Evolutionary conservation across 163 green algal species (phyloP).

Genomic region (Chloromonas sp.): DNA sequence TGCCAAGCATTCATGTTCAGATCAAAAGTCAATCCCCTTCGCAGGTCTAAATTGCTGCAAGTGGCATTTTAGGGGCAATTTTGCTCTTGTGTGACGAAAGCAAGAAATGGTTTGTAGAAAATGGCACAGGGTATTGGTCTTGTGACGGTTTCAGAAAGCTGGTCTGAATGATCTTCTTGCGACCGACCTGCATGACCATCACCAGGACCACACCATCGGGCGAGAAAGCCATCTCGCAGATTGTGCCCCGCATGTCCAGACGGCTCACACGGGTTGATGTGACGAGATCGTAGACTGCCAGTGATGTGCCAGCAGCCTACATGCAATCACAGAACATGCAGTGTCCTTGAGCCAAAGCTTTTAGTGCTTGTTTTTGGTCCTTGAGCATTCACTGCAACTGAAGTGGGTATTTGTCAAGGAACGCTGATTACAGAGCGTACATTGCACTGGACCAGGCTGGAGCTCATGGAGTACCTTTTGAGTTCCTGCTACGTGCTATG

Average conservation of each 20-base stretch:
- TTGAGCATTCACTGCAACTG: too few relatives aligned
- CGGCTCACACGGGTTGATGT: neutral
- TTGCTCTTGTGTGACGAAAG: too few relatives aligned
- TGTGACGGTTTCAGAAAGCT: too few relatives aligned
- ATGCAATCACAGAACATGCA: neutral
- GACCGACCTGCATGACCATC: neutral
- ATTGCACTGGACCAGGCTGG: neutral
- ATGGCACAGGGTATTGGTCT: too few relatives aligned
- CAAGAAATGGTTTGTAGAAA: too few relatives aligned
- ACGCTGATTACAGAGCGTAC: neutral
- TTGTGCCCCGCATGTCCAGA: neutral
- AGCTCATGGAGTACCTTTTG: neutral
- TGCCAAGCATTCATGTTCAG: too few relatives aligned
- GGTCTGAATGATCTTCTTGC: too few relatives aligned
- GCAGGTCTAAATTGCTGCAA: too few relatives aligned
- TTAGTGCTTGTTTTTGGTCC: too few relatives aligned
- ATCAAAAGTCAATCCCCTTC: too few relatives aligned
- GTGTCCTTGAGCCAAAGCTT: neutral
- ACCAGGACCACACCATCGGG: neutral
- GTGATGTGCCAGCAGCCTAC: neutral
- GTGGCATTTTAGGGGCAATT: too few relatives aligned
- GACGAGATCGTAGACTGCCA: neutral
- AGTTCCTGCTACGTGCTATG: neutral
- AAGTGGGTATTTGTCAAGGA: too few relatives aligned
- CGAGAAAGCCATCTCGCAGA: neutral